These are phyloP conservation scores for Candida dubliniensis DNA, from an alignment of 1,139 yeast species.

Conservation along the genomic window DNA sequence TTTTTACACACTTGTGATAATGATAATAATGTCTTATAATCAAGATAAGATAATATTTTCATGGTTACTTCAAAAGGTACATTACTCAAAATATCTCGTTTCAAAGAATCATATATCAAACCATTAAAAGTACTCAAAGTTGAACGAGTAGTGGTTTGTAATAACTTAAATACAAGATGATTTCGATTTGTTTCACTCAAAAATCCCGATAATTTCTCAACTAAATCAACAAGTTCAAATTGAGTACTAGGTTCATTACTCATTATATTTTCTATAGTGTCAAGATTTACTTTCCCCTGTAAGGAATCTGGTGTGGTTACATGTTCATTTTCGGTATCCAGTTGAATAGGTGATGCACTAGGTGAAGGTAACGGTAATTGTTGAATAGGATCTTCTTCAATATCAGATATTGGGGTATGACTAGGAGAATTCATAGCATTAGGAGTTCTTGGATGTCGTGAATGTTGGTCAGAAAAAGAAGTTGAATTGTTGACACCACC, in stretches of 20 bases:
- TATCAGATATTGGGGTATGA: constrained; percentile 40
- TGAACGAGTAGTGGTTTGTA: constrained; percentile 65
- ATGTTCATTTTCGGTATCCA: constrained; percentile 15
- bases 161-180: constrained; percentile 57
- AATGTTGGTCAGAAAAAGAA: constrained; percentile 8
- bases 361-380: constrained; percentile 67
- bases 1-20: constrained; percentile 64
- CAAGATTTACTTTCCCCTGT: constrained; percentile 5
- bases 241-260: constrained; percentile 38
- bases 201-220: constrained; percentile 34
- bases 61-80: constrained; percentile 79
- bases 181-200: constrained; percentile 42
- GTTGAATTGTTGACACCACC: constrained; percentile 6
- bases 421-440: constrained; percentile 34
- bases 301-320: neutral
- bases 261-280: constrained; percentile 25
- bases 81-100: constrained; percentile 67
- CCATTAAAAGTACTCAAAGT: constrained; percentile 69
- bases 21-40: constrained; percentile 59
- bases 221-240: constrained; percentile 38
- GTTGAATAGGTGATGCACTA: constrained; percentile 63
- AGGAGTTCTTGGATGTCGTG: constrained; percentile 32
- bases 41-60: constrained; percentile 66
- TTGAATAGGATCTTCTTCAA: constrained; percentile 39
- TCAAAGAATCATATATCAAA: constrained; percentile 58